Base-by-base conservation (phyloP, 1,139 yeast genomes). In the Yamadazyma mexicana region DNA sequence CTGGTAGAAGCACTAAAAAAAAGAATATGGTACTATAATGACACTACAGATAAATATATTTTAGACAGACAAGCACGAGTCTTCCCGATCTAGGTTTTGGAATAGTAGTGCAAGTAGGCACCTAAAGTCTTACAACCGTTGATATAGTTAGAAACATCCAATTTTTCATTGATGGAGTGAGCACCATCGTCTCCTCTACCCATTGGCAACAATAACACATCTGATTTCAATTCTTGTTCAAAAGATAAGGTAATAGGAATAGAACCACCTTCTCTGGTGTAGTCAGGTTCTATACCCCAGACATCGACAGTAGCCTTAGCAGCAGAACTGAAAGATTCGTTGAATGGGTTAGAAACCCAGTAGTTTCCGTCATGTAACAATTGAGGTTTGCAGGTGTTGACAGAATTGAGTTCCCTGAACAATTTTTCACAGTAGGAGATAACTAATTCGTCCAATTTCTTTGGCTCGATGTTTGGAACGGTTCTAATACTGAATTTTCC, bases 181-280 rank as follows among this genome's bases (percentile, higher is more conserved):
- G 99, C 98, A 53, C 98, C 98, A 57, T 94, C 99, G 61, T 92
- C 98, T 55, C 98, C 98, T 67, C 95, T 84, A 51, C 98, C 98
- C 87, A 92, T 87, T 49, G 98, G 98, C 55, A 92, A 77, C 58
- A 92, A 73, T 49, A 92, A 75, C 26, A 91, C 98, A 50, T 83
- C 83, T 30, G 95, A 86, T 54, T 86, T 83, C 58, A 92, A 77
- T 59, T 83, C 81, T 56, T 88, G 75, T 71, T 92, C 96, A 68
- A 92, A 92, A 35, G 95, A 83, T 53, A 92, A 70, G 30, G 98
- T 91, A 60, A 92, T 89, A 52, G 98, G 98, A 57, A 92, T 92
- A 3, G 97, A 89, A 24, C 98, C 98, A 58, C 98, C 98, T 70
- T 92, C 98, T 72, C 98, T 84, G 40, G 98, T 94, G 61, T 87